phyloP scores from a whole-genome alignment of 1,284 basidiomycete species.

The Earliella scabrosa region DNA sequence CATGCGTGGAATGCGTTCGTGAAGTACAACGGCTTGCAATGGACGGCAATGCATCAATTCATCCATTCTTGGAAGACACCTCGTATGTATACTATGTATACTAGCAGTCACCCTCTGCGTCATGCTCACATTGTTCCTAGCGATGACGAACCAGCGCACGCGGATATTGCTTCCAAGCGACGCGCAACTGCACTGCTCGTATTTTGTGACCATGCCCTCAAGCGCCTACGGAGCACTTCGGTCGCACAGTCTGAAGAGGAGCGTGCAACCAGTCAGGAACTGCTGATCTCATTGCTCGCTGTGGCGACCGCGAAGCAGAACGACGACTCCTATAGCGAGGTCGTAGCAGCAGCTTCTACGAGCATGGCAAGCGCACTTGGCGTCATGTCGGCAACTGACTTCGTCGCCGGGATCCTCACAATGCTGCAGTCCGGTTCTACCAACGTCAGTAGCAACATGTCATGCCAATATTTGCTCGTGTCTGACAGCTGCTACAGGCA shows the following conservation, averaged over 20 bases:
- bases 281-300: slow-evolving; percentile 50
- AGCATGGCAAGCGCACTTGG: slow-evolving; percentile 54
- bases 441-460: slow-evolving; percentile 40
- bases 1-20: slow-evolving; percentile 65
- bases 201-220: slow-evolving; percentile 56
- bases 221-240: slow-evolving; percentile 29
- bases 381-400: slow-evolving; percentile 71
- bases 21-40: slow-evolving; percentile 69
- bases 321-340: slow-evolving; percentile 38
- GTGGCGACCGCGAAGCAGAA: slow-evolving; percentile 35
- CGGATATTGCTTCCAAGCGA: slow-evolving; percentile 49
- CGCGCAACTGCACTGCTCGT: slow-evolving; percentile 70
- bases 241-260: slow-evolving; percentile 25
- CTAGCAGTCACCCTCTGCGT: slow-evolving; percentile 6
- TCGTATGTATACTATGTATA: slow-evolving; percentile 45
- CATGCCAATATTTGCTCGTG: neutral
- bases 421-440: slow-evolving; percentile 58
- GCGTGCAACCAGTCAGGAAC: slow-evolving; percentile 36
- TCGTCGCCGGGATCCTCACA: slow-evolving; percentile 54
- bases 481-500: slow-evolving; percentile 45
- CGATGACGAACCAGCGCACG: slow-evolving; percentile 56
- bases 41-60: slow-evolving; percentile 43
- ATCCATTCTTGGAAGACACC: slow-evolving; percentile 60
- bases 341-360: slow-evolving; percentile 51
- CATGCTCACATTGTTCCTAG: slow-evolving; percentile 36